These are phyloP conservation scores for Babesia ovis DNA, from an alignment of 169 alveolate species.

Conservation along the genomic window DNA sequence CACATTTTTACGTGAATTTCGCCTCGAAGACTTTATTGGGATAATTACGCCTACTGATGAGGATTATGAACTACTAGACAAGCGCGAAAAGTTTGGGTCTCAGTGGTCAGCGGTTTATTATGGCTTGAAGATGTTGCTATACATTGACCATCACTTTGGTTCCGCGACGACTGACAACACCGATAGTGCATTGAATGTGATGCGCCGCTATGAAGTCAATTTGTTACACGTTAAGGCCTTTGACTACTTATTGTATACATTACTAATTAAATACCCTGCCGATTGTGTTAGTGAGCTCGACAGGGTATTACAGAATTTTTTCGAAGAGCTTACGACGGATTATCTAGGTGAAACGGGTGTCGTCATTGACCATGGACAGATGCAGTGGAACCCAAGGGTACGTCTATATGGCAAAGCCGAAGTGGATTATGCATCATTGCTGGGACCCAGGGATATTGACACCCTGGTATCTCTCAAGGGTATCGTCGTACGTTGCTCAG, in stretches of 20 bases:
- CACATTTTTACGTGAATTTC: constrained; percentile 73
- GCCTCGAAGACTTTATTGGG: constrained; percentile 71
- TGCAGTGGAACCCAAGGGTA: constrained; percentile 67
- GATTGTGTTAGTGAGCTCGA: constrained; percentile 93
- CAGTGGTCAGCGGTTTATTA: constrained; percentile 59
- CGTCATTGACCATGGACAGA: constrained; percentile 70
- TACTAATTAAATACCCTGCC: constrained; percentile 90
- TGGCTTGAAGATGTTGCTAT: constrained; percentile 72
- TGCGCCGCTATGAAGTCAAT: constrained; percentile 76
- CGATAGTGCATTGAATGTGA: neutral
- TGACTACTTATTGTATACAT: constrained; percentile 83
- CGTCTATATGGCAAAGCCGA: constrained; percentile 75
- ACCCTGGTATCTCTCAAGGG: constrained; percentile 93
- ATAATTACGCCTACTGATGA: constrained; percentile 69
- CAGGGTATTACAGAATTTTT: constrained; percentile 81
- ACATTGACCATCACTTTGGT: constrained; percentile 63
- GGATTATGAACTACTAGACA: constrained; percentile 62
- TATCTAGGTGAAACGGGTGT: constrained; percentile 64
- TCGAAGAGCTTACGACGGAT: constrained; percentile 75
- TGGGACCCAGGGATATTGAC: constrained; percentile 82
- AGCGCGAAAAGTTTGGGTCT: constrained; percentile 54
- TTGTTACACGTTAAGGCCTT: constrained; percentile 84
- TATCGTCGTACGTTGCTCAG: constrained; percentile 93
- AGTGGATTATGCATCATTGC: constrained; percentile 70
- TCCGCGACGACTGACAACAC: constrained; percentile 9